phyloP scores from a whole-genome alignment of 1,284 basidiomycete species.

The Puccinia brachypodii region DNA sequence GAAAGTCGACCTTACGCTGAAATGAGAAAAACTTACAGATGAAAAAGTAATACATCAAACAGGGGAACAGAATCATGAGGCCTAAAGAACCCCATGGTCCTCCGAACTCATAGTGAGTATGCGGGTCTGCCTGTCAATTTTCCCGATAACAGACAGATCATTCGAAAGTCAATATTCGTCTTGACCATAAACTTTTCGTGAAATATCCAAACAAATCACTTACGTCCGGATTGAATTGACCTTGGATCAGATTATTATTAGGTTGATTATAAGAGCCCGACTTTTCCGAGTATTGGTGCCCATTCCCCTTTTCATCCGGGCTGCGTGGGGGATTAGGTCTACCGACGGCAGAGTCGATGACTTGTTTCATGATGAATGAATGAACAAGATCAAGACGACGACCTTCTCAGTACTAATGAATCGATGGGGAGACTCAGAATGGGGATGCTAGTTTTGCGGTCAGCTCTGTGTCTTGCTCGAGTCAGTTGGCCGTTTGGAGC shows the following conservation, averaged over 20 bases:
- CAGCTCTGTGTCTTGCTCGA: not conserved
- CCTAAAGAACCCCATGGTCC: slow-evolving; percentile 85
- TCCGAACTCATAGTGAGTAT: slow-evolving; percentile 68
- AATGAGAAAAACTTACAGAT: slow-evolving; percentile 64
- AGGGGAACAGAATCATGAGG: slow-evolving; percentile 93
- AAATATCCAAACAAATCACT: not conserved
- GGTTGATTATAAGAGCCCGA: not conserved
- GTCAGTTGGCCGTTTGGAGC: not conserved
- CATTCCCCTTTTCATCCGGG: not conserved
- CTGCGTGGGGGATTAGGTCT: not conserved
- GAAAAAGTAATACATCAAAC: slow-evolving; percentile 97
- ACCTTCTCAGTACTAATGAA: too few species aligned
- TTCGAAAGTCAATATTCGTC: not conserved
- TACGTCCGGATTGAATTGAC: slow-evolving; percentile 28
- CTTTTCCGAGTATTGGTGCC: slow-evolving; percentile 9
- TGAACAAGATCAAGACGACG: not conserved
- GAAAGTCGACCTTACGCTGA: not conserved
- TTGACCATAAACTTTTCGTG: not conserved
- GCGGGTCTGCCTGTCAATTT: slow-evolving; percentile 15
- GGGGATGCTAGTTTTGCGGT: not conserved
- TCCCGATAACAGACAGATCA: too few species aligned
- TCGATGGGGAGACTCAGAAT: not conserved
- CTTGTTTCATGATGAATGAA: not conserved
- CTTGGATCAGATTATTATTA: not conserved
- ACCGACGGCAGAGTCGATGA: not conserved